Base-by-base conservation (phyloP, 75 land plant species). In the Gnetum montanum region DNA sequence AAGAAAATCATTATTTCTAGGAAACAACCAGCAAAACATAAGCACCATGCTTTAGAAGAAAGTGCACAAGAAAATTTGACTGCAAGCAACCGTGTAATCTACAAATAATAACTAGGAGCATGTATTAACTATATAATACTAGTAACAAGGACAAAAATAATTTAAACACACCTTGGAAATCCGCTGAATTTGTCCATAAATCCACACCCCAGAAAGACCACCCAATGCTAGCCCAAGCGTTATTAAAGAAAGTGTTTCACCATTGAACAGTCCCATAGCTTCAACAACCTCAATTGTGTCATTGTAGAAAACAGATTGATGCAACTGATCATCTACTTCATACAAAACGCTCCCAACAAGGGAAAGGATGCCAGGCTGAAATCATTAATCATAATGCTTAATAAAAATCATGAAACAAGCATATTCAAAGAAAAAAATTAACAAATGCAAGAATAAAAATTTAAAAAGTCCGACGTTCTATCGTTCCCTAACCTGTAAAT, bases 251-350 rank as follows among this genome's bases (percentile, higher is more conserved):
- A 89, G 60, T 31, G 95, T 76, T 66, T 93, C 95, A 15, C 81
- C 67, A 49, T 80, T 88, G 20, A 89, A 52, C 46, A 85, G 68
- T 11, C 87, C 82, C 41, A 90, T 72, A 34, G 83, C 73, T 52
- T 93, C 98, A 47, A 72, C 75, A 55, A 89, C 89, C 52, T 93
- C 98, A 66, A 93, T 67, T 55, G 98, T 93, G n/a, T 87, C 95
- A 75, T 93, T 93, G 64, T 79, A 85, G 67, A 93, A 93, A 35
- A 86, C 83, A 49, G 33, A 79, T 43, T 73, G 75, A 54, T 82
- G 77, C 6, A 70, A 78, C 26, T 72, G 63, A 24, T 81, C 81
- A 48, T 84, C 94, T 45, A 88, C 59, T 54, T 92, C 94, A 66
- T 92, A 92, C 11, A 81, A 31, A 46, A 92, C 68, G 40, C 83